Conservation (phyloP, 371 early-diverging fungal species). For the Mortierella sp. region DNA sequence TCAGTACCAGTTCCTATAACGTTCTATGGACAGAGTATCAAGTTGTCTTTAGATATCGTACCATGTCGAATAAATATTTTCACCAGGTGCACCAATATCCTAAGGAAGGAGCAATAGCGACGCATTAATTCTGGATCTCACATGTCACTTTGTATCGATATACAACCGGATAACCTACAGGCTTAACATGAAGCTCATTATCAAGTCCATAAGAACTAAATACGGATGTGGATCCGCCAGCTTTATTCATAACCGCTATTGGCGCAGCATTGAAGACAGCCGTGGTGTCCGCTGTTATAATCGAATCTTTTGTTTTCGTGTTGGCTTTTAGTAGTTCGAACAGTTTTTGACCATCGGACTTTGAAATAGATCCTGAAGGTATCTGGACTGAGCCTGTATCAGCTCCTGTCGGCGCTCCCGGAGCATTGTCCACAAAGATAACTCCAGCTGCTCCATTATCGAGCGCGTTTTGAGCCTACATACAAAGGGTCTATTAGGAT, state of each 20-base stretch:
- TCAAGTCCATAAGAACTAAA: slow-evolving; percentile 45
- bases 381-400: neutral
- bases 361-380: slow-evolving; percentile 14
- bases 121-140: neutral
- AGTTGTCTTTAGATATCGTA: neutral
- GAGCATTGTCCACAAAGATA: slow-evolving; percentile 39
- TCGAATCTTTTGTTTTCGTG: neutral
- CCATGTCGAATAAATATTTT: slow-evolving; percentile 53
- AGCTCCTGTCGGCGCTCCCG: slow-evolving; percentile 3
- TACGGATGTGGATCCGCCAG: slow-evolving; percentile 29
- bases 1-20: neutral
- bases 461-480: slow-evolving; percentile 30
- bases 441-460: slow-evolving; percentile 36
- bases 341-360: slow-evolving; percentile 4
- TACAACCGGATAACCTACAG: slow-evolving; percentile 17
- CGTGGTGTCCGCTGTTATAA: neutral
- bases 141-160: neutral
- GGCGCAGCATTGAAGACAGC: slow-evolving; percentile 7
- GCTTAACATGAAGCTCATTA: slow-evolving; percentile 46
- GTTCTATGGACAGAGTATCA: neutral
- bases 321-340: slow-evolving; percentile 10
- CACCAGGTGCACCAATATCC: slow-evolving; percentile 50
- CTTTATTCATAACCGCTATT: slow-evolving; percentile 16
- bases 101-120: neutral
- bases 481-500: neutral